Evolutionary conservation across 176 grass and related monocot species (phyloP), one percentile per base, ranked within the genome.

Genomic region (Tuctoria greenei): DNA sequence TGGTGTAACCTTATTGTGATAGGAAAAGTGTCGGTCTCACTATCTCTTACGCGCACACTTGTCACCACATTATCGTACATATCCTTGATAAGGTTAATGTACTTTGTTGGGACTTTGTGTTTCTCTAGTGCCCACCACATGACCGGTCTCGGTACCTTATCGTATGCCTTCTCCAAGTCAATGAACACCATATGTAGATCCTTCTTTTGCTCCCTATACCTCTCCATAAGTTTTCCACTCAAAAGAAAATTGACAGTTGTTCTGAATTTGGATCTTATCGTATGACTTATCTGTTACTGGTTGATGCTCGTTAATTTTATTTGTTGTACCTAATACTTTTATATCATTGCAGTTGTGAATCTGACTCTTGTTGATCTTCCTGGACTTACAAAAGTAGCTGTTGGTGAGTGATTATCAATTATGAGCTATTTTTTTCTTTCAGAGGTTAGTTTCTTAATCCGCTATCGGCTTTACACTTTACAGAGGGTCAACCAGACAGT

Each of bases 311-410:
- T 3, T 45, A 31, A 16, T 31, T 59, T 67, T 26, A 23, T 77
- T 39, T 46, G 8, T 54, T 71, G 8, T 59, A 28, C 60, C 27
- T 92, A 83, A 93, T 35, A 52, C 39, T 63, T 78, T 70, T 59
- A 64, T 44, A 87, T 38, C 55, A 54, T 79, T 78, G 76, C 96
- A 99, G 96, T 99, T 86, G 96, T 99, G 78, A 99, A 99, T 66
- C 62, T 99, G 85, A 99, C 96, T 55, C 96, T 99, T 61, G 52
- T 99, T 62, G 96, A 99, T 92, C 96, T 99, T 87, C 96, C 96
- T 73, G 96, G 96, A 74, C 96, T 99, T 72, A 99, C 96, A 63
- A 99, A 99, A 85, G 83, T 99, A 74, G 96, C 96, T 75, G 50
- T 99, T 71, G 96, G 96, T 99, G 80, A 88, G 87, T 86, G 38